A percentile compares a stretch with the other conserved stretches of the same genome.
These are phyloP conservation scores for Centrapalus pauciflorus DNA, from an alignment of 129 eudicot genomes.

Conservation along the genomic window DNA sequence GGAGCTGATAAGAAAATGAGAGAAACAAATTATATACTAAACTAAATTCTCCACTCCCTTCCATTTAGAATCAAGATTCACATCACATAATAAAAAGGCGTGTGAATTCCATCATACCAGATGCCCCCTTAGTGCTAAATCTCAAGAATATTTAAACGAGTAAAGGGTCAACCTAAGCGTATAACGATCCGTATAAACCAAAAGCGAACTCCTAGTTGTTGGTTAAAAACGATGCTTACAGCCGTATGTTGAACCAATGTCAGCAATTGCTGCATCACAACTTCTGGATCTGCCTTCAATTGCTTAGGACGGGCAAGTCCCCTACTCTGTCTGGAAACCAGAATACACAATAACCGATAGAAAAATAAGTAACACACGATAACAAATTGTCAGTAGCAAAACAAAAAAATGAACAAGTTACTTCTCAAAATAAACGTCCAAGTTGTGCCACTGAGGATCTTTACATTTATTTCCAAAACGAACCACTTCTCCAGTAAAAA, in stretches of 20 bases:
- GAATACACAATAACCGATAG: background rate
- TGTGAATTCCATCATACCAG: too few species aligned
- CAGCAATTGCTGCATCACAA: constrained; percentile 60
- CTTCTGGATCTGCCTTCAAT: constrained; percentile 54
- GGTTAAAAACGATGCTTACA: constrained; percentile 43
- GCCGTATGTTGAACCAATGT: constrained; percentile 72
- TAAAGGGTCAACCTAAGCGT: background rate
- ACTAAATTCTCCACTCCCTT: too few species aligned
- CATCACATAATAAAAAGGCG: too few species aligned
- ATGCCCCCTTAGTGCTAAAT: too few species aligned
- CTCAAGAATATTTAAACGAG: too few species aligned
- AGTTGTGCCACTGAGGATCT: constrained; percentile 98
- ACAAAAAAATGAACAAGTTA: constrained; percentile 26
- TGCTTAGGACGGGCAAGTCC: constrained; percentile 60
- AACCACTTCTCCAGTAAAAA: constrained; percentile 71
- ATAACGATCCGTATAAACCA: background rate
- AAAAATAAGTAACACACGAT: constrained; percentile 4
- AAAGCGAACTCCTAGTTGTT: background rate
- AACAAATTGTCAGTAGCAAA: too few species aligned
- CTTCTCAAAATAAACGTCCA: constrained; percentile 92
- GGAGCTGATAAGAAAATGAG: too few species aligned
- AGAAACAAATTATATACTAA: too few species aligned
- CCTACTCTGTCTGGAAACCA: constrained; percentile 48
- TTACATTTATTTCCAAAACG: constrained; percentile 94
- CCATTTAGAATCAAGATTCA: too few species aligned